Percentiles rank a stretch among this genome's conserved stretches.
phyloP scores from a whole-genome alignment of 345 rosid species.

The Hirschfeldia incana region DNA sequence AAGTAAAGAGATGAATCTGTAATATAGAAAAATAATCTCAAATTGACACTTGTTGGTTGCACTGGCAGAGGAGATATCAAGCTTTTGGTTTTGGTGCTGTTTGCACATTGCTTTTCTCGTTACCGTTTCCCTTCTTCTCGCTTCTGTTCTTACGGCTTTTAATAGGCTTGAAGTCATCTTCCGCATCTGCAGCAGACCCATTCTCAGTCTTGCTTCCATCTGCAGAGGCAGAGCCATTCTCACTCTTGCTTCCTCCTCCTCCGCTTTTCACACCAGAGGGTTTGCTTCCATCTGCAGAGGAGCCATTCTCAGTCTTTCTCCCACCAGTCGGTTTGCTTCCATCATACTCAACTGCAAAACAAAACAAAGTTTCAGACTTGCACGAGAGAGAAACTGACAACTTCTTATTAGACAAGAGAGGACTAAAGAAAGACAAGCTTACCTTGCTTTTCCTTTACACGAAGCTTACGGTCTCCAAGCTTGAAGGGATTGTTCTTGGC shows the following conservation, averaged over 20 bases:
- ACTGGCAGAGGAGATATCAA: background rate
- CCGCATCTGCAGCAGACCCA: constrained; percentile 25
- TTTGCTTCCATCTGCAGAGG: constrained; percentile 16
- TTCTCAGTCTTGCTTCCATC: constrained; percentile 28
- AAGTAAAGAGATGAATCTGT: too few relatives aligned
- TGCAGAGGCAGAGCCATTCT: constrained; percentile 32
- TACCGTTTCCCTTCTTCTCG: background rate
- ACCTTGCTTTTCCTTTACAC: constrained; percentile 37
- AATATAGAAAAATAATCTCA: too few relatives aligned
- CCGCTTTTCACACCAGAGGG: constrained; percentile 6
- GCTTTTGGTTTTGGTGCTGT: background rate
- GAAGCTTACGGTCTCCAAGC: constrained; percentile 39
- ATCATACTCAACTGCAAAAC: constrained; percentile 28
- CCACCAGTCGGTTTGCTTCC: constrained; percentile 33
- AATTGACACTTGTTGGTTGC: too few relatives aligned
- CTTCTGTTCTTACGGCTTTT: constrained; percentile 25
- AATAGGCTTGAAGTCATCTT: background rate
- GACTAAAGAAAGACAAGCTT: background rate
- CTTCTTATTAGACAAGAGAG: background rate
- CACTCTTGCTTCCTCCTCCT: constrained; percentile 17
- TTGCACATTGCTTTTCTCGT: constrained; percentile 23
- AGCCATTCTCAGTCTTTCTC: background rate
- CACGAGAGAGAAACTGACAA: background rate
- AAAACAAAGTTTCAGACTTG: background rate
- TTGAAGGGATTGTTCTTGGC: constrained; percentile 33